A percentile compares a stretch with the other conserved stretches of the same genome.
Evolutionary conservation across 2,329 filamentous ascomycete genomes (phyloP).

Genomic region (Atkinsonella texensis): DNA sequence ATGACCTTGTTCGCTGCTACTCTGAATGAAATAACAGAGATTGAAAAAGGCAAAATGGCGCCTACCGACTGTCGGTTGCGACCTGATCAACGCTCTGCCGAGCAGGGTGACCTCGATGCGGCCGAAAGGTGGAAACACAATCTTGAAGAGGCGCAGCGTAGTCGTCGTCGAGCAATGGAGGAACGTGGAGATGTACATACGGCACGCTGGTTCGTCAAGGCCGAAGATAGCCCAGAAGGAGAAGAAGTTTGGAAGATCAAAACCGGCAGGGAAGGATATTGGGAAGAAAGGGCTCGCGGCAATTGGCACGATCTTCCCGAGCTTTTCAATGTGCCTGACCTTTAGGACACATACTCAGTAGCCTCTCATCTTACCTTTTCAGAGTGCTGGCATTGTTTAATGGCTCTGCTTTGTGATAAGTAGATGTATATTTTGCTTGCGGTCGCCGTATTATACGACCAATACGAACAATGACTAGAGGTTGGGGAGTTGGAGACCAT

Average conservation of each 20-base stretch:
- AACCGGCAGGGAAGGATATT: conserved; percentile 78
- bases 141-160: conserved; percentile 77
- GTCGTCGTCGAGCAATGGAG: conserved; percentile 63
- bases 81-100: conserved; percentile 77
- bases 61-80: conserved; percentile 73
- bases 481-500: too few relatives aligned
- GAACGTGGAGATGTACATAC: conserved; percentile 58
- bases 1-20: conserved; percentile 75
- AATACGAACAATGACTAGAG: too few relatives aligned
- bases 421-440: too few relatives aligned
- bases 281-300: conserved; percentile 67
- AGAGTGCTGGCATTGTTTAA: not conserved
- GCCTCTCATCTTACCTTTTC: not conserved
- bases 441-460: too few relatives aligned
- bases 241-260: conserved; percentile 68
- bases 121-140: conserved; percentile 74
- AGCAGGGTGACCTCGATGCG: conserved; percentile 68
- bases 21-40: conserved; percentile 74
- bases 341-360: conserved; percentile 10
- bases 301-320: conserved; percentile 49
- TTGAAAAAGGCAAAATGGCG: conserved; percentile 65
- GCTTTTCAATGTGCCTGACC: conserved; percentile 29
- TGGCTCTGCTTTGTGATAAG: too few relatives aligned
- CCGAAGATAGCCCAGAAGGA: conserved; percentile 43
- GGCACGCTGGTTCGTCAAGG: conserved; percentile 75